Evolutionary conservation across 2,329 filamentous ascomycete genomes (phyloP), one percentile per base, ranked within the genome.

Genomic region (Cladosporium austrohemisphaericum): DNA sequence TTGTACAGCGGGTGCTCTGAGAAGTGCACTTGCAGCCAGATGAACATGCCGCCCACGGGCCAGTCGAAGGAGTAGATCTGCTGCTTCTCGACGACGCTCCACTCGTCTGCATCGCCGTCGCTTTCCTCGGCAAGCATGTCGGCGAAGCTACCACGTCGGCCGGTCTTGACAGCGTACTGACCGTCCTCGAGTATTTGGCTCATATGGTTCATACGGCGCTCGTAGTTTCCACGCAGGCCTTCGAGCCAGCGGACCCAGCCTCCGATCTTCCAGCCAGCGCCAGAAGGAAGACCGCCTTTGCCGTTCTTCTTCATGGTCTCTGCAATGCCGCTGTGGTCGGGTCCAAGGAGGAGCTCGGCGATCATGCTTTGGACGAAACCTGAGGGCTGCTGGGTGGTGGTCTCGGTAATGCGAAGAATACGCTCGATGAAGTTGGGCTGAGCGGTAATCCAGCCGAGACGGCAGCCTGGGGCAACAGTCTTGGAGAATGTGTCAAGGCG

Each of bases 401-500:
- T 77, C 68, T 96, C 91, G 16, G 83, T 84, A 60, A 94, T 85
- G 49, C 85, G 84, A 13, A 76, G 64, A 22, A 93, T 72, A 5
- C 86, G 81, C 67, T 94, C 88, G 38, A 90, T 76, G 40, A 96
- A 72, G 1, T 73, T 81, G 1, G 90, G 89, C 62, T 94, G 86
- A 0, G 86, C 84, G 0, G 91, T 95, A 56, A 95, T 83, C 88
- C 90, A 96, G 32, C 92, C 92, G 1, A 96, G 73, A 23, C 92
- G 83, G 63, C 88, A 94, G 2, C 92, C 92, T 0, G 92, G 92
- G 0, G 90, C 90, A 14, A 95, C 79, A 0, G 88, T 94, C 71
- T 97, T 96, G 62, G 87, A 93, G 68, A 96, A 96, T 1, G 91
- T 95, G 67, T 96, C 92, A 3, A 96, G 77, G 38, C 91, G 85